Conservation (phyloP, 2,329 filamentous ascomycete genomes). For the Arthrobotrys musiformis region DNA sequence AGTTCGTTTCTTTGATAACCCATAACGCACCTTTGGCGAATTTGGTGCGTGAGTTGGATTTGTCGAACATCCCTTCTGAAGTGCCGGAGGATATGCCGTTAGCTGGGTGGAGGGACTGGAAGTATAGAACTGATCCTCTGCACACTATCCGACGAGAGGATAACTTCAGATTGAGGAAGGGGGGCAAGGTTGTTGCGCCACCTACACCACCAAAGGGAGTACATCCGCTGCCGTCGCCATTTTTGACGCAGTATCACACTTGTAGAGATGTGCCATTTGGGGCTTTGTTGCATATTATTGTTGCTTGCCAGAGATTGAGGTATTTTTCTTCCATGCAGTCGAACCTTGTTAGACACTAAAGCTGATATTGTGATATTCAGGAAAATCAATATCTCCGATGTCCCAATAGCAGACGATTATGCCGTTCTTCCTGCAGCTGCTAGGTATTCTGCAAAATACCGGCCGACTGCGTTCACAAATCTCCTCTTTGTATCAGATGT, state of each 20-base stretch:
- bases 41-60: slow-evolving; percentile 58
- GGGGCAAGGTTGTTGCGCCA: slow-evolving; percentile 12
- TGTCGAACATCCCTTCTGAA: slow-evolving; percentile 55
- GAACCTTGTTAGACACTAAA: not conserved
- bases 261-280: slow-evolving; percentile 58
- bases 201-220: slow-evolving; percentile 18
- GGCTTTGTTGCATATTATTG: slow-evolving; percentile 58
- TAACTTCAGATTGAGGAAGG: slow-evolving; percentile 35
- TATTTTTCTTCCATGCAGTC: too few relatives aligned
- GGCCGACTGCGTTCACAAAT: slow-evolving; percentile 57
- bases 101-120: slow-evolving; percentile 60
- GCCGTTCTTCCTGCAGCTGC: slow-evolving; percentile 48
- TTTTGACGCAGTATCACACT: slow-evolving; percentile 58
- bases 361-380: slow-evolving; percentile 20
- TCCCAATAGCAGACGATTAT: slow-evolving; percentile 58
- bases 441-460: slow-evolving; percentile 53
- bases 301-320: slow-evolving; percentile 59
- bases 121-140: slow-evolving; percentile 58
- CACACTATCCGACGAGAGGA: slow-evolving; percentile 56
- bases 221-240: slow-evolving; percentile 58
- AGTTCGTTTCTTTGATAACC: slow-evolving; percentile 60
- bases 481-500: slow-evolving; percentile 60
- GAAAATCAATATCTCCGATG: slow-evolving; percentile 57
- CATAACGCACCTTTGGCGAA: slow-evolving; percentile 58
- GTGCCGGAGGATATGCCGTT: slow-evolving; percentile 56